Evolutionary conservation across 1,284 basidiomycete genomes (phyloP).

Genomic region (Rhodotorula sp.): DNA sequence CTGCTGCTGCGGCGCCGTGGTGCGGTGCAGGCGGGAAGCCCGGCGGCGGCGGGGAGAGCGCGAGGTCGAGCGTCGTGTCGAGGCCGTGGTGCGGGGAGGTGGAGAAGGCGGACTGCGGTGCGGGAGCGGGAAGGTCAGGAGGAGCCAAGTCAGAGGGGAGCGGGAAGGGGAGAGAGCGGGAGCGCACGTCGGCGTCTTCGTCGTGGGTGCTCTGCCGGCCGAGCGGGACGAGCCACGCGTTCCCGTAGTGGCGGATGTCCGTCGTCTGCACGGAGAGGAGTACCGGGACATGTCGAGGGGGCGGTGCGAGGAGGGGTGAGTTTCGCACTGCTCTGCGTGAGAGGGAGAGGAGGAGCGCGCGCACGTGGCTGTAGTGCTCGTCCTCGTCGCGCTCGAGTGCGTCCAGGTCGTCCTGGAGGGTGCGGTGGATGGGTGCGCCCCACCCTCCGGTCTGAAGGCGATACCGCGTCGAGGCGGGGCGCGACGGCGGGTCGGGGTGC

Average conservation of each 20-base stretch:
- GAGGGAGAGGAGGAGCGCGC: neutral
- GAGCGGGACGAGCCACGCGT: conserved; percentile 36
- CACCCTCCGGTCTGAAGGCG: neutral
- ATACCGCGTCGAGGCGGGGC: conserved; percentile 17
- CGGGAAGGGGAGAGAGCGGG: neutral
- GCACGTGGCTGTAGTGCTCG: conserved; percentile 7
- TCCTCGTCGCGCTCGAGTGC: conserved; percentile 31
- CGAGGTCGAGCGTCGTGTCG: conserved; percentile 1
- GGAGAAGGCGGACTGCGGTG: conserved; percentile 1
- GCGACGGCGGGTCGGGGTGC: neutral
- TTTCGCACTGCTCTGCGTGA: neutral
- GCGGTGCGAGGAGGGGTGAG: neutral
- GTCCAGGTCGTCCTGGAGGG: conserved; percentile 32
- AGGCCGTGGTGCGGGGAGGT: neutral
- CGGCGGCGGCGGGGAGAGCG: neutral
- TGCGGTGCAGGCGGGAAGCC: no score
- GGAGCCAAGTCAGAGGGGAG: no score
- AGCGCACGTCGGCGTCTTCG: conserved; percentile 34
- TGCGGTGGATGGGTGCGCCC: neutral
- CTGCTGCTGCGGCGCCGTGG: neutral
- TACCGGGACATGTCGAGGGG: no score
- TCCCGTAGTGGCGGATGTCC: conserved; percentile 28
- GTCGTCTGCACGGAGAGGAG: neutral
- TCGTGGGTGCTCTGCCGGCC: conserved; percentile 37
- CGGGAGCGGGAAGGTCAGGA: neutral